Conservation (phyloP, 129 eudicot genomes). For the Chrysanthemum lavandulifolium region DNA sequence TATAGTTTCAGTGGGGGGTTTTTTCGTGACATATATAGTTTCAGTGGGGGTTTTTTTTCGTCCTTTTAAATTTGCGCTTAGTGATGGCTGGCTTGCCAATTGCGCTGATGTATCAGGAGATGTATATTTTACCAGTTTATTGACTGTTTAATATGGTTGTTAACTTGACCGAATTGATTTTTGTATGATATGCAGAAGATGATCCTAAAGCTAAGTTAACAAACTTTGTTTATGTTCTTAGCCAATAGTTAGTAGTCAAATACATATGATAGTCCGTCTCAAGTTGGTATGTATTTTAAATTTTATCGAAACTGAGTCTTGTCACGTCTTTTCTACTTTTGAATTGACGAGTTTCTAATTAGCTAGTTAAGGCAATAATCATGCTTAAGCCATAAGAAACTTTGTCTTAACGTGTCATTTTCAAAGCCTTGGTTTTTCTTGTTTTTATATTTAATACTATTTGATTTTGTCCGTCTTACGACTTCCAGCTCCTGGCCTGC, state of each 20-base stretch:
- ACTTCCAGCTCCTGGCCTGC: constrained; percentile 25
- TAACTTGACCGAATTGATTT: not conserved
- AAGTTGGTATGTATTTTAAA: not conserved
- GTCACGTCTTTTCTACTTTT: not conserved
- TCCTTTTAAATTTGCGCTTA: too few relatives aligned
- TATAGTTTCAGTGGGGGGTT: too few relatives aligned
- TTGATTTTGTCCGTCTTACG: constrained; percentile 23
- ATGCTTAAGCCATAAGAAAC: constrained; percentile 18
- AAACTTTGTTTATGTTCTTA: too few relatives aligned
- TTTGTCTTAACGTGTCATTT: constrained; percentile 19
- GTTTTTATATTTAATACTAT: constrained; percentile 7
- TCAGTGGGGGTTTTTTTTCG: too few relatives aligned
- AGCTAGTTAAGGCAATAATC: constrained; percentile 14
- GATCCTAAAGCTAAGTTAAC: not conserved
- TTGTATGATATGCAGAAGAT: not conserved
- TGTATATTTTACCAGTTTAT: not conserved
- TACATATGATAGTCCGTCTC: not conserved
- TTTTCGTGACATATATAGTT: too few relatives aligned
- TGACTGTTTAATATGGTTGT: not conserved
- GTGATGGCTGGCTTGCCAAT: too few relatives aligned
- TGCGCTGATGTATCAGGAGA: too few relatives aligned
- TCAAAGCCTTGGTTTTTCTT: constrained; percentile 24
- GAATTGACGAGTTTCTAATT: not conserved
- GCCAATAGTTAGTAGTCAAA: not conserved
- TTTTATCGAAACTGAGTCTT: not conserved